These are phyloP conservation scores for Penicillium occitanis DNA, from an alignment of 2,329 filamentous ascomycete genomes.

Conservation along the genomic window DNA sequence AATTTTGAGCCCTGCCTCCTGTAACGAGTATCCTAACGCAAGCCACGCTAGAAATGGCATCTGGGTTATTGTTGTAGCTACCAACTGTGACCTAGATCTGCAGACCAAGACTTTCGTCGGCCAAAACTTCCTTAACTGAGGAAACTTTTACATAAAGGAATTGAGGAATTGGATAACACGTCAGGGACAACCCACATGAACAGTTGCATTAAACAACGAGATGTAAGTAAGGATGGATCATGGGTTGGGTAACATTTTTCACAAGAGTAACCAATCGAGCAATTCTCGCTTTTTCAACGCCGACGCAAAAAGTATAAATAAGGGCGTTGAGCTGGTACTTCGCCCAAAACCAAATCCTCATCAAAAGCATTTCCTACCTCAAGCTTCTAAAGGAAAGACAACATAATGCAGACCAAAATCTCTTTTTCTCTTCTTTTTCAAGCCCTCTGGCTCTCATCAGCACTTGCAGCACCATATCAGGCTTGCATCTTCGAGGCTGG, in stretches of 20 bases:
- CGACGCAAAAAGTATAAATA: background rate
- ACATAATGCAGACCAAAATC: background rate
- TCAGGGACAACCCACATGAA: background rate
- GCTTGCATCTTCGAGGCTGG: background rate
- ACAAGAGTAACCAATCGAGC: background rate
- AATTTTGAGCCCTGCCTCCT: background rate
- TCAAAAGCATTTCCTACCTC: background rate
- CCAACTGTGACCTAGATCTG: background rate
- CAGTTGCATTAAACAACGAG: background rate
- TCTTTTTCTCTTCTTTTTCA: background rate
- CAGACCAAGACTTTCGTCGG: background rate
- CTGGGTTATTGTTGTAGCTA: background rate
- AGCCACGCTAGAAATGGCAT: background rate
- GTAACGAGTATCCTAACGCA: background rate
- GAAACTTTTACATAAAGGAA: background rate
- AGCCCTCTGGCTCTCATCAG: background rate
- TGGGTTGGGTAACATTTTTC: background rate
- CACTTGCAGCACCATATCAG: background rate
- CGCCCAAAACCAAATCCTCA: background rate
- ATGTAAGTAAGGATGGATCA: background rate
- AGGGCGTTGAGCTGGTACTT: background rate
- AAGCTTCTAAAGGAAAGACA: background rate
- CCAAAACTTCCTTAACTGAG: background rate
- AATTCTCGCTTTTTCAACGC: background rate
- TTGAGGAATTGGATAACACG: background rate